Evolutionary conservation across 352 stramenopile genomes (phyloP), one percentile per base, ranked within the genome.

Genomic region (Pilasporangium apinafurcum): DNA sequence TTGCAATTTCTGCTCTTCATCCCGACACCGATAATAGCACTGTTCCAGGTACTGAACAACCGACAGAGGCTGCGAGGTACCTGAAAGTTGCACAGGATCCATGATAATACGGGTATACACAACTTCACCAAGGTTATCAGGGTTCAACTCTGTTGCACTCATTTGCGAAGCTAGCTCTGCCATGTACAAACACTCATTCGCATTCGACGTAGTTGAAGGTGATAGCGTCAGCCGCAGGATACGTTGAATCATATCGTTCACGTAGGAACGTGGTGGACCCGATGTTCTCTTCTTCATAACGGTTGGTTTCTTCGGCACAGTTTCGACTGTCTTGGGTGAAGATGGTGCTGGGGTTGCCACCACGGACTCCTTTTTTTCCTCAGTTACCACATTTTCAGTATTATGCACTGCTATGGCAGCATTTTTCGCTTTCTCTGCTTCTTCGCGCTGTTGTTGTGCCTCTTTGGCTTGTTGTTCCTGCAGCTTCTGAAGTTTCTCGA

Each of bases 201-300:
- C 51, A 6, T 45, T 45, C 8, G 46, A 40, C 12, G 56, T 56
- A 20, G 64, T 42, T 27, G 31, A 35, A 29, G 51, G 53, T 8
- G 57, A 73, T 8, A 92, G 51, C 46, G 79, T 92, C 25, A 86
- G 57, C 49, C 65, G 72, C 37, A 88, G 56, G 5, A 77, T 57
- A 16, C 79, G 77, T 56, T 88, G 68, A 20, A 88, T 54, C 62
- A 88, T 75, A 44, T 92, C 75, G 53, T 88, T 90, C 26, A 85
- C 50, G 53, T 85, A 85, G 45, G 59, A 50, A n/a, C 68, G 64
- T 6, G 65, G 61, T 0, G 48, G 30, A 21, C 26, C 48, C 3
- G 20, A 32, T 32, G 54, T 60, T 8, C 56, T 34, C 4, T 53
- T 56, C 27, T 66, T 61, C 38, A 59, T 67, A 37, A 67, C 57